phyloP scores from a whole-genome alignment of 1,139 yeast genomes.

The Sugiyamaella novakii region DNA sequence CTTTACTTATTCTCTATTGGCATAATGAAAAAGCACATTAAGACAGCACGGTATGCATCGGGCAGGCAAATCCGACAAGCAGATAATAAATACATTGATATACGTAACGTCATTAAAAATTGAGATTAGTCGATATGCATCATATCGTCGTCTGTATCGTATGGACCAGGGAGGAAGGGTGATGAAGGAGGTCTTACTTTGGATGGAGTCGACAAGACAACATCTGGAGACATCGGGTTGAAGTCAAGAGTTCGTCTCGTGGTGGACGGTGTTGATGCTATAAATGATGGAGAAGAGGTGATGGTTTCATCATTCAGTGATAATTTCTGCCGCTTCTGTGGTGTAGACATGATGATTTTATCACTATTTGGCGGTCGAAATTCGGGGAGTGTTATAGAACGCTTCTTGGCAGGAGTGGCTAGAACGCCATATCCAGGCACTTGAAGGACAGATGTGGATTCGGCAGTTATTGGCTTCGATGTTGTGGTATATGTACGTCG shows the following conservation, averaged over 20 bases:
- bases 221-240: conserved; percentile 13
- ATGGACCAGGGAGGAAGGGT: background rate
- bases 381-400: conserved; percentile 19
- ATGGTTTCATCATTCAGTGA: conserved; percentile 5
- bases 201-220: conserved; percentile 14
- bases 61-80: too few species aligned
- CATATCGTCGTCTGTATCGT: conserved; percentile 19
- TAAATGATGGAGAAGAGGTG: conserved; percentile 14
- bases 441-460: conserved; percentile 15
- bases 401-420: conserved; percentile 23
- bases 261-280: conserved; percentile 14
- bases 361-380: conserved; percentile 5
- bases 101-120: too few species aligned
- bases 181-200: background rate
- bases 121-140: conserved; percentile 15
- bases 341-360: conserved; percentile 14
- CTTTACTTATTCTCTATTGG: too few species aligned
- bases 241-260: conserved; percentile 10
- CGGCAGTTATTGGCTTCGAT: conserved; percentile 12
- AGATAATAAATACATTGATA: too few species aligned
- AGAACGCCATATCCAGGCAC: conserved; percentile 20
- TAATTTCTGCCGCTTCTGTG: conserved; percentile 12
- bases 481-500: conserved; percentile 2
- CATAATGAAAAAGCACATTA: too few species aligned
- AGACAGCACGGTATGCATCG: too few species aligned